Evolutionary conservation across 805 yeast species (phyloP), one percentile per base, ranked within the genome.

Genomic region (Monosporozyma servazzii): DNA sequence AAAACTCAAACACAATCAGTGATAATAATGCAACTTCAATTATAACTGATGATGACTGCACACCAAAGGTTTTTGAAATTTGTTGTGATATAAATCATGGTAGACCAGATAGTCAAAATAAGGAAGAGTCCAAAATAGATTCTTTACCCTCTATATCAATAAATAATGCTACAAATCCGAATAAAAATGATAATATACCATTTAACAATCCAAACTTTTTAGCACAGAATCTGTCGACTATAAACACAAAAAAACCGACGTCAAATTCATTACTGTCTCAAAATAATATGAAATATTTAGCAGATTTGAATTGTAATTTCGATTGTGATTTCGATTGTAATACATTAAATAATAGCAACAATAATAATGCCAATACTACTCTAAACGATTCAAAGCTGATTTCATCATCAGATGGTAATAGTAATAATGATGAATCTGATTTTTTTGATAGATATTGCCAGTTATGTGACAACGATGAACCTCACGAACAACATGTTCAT

Each of bases 1-100:
- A n/a, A n/a, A n/a, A n/a, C n/a, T n/a, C n/a, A n/a, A n/a, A n/a
- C n/a, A 30, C 11, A 29, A 25, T 11, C 37, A 43, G 13, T 43
- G 47, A 45, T 23, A 47, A 48, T 18, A 36, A 39, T 25, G 7
- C 2, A 25, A 25, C 7, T 1, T 2, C 23, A 11, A 36, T 2
- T 10, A 48, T 6, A 23, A 5, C 21, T n/a, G 30, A 40, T 3
- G 36, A 45, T 10, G 49, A 50, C 1, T 71, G 75, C 55, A 62
- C 60, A 48, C 75, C 76, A 0, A 69, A 67, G 53, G 58, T 72
- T 17, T 58, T 73, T 39, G 76, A 72, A 53, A 63, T 72, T 1
- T 72, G 76, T 51, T 73, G 76, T 59, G 74, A 71, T 29, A 61
- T 64, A 36, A 57, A 62, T 5, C 74, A 71, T 54, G 31, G 15